Evolutionary conservation across 208 protist species (phyloP), one percentile per base, ranked within the genome.

Genomic region (Trypanosoma rangeli): DNA sequence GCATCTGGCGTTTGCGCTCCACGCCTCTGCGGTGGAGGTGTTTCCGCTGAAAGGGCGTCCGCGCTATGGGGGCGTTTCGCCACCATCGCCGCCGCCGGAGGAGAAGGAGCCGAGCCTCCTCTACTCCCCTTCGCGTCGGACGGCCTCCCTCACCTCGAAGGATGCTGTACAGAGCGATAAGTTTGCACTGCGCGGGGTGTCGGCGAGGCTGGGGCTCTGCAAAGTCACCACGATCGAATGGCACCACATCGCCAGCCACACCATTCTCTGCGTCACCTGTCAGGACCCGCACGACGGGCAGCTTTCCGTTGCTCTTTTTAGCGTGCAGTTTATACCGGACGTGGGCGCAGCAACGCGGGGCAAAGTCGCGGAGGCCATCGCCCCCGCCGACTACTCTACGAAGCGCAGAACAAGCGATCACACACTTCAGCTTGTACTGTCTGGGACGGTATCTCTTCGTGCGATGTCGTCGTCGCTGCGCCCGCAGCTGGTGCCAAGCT

Each of bases 251-350:
- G 64, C 81, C 12, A 66, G 78, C 37, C 83, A 90, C 66, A 93
- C 81, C 31, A 67, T 94, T 44, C 77, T 94, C 3, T 92, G 86
- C 63, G 86, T 94, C 46, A 89, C 83, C 15, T 92, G 86, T 58
- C 68, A 67, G 7, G 77, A 85, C 42, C 76, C 75, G 22, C 33
- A 79, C n/a, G 76, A 82, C 42, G 74, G 72, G 54, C 60, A 67
- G 13, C 49, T 66, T 3, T 82, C 57, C 54, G 52, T 94, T 60
- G 72, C 80, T 66, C 80, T 94, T 26, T 94, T 89, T 72, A 92
- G 79, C 3, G 64, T 92, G 37, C 80, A 92, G 64, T 84, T 76
- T 0, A 64, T 89, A 31, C 73, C 80, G 2, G 60, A 69, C 20
- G 20, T 64, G 48, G 52, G 37, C 33, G 33, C 33, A 2, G 33